Base-by-base conservation (phyloP, 805 yeast genomes). In the Candida sphagnicola region DNA sequence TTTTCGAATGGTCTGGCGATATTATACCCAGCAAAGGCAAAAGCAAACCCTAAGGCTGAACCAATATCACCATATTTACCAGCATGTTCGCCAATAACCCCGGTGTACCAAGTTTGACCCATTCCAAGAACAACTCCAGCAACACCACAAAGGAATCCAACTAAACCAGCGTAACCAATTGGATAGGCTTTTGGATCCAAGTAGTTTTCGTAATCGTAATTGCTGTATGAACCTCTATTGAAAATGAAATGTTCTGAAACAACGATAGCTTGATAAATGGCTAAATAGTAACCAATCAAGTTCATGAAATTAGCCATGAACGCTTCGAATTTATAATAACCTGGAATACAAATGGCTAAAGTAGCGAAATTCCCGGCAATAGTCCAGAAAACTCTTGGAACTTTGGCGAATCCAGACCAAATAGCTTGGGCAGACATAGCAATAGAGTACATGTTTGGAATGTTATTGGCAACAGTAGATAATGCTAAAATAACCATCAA, bases 391-490 rank as follows among this genome's bases (percentile, higher is more conserved):
- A 83, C 74, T 72, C 96, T 79, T 55, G 96, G 97, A 42, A 90
- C 69, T 54, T 70, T 76, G 31, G 79, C 71, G 55, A 89, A 76
- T 46, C 77, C 78, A 40, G 84, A 77, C 85, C 91, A 85, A 52
- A 85, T 67, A 31, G 93, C 79, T 67, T 90, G 97, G 25, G 89
- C 88, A 48, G 89, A 81, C 56, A 90, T 72, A 29, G 88, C 90
- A 53, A 88, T 77, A 18, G 97, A 86, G 72, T 90, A 90, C 84
- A 88, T 81, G 71, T 88, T 89, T 62, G 96, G 96, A 61, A 89
- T 79, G 69, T 88, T 89, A 74, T 87, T 88, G 48, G 96, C 82
- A 41, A 90, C 83, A 23, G 95, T 87, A 23, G 96, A 86, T 48
- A 90, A 65, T 13, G 95, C 87, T 47, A 90, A 69, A 14, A 90